Evolutionary conservation across 2,329 filamentous ascomycete genomes (phyloP).

Genomic region (Chalara sp.): DNA sequence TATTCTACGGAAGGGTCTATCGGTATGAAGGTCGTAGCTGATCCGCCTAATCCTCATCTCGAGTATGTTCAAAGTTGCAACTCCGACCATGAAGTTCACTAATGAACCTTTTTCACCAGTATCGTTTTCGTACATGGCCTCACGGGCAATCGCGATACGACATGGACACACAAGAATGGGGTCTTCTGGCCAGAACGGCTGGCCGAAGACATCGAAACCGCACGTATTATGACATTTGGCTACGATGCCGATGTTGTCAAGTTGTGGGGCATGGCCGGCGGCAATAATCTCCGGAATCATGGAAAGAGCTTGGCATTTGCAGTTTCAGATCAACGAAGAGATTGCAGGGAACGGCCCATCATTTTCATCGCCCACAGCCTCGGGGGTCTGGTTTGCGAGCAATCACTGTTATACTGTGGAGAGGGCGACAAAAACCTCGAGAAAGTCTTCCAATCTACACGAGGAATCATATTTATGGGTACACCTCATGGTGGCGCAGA

Average conservation of each 20-base stretch:
- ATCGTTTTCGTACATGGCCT: constrained; percentile 37
- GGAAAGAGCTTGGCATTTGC: constrained; percentile 9
- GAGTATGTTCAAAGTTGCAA: constrained; percentile 3
- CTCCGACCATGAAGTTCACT: not conserved
- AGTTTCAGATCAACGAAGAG: constrained; percentile 6
- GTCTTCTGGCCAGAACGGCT: constrained; percentile 9
- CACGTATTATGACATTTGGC: constrained; percentile 30
- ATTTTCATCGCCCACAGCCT: constrained; percentile 15
- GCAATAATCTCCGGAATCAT: constrained; percentile 9
- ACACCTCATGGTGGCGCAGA: constrained; percentile 13
- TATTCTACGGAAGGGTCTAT: constrained; percentile 6
- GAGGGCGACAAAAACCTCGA: constrained; percentile 2
- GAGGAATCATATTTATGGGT: constrained; percentile 14
- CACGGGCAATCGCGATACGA: constrained; percentile 31
- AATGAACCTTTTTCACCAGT: constrained; percentile 1
- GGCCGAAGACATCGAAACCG: constrained; percentile 9
- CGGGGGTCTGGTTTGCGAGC: constrained; percentile 12
- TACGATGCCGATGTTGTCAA: constrained; percentile 24
- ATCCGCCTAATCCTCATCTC: constrained; percentile 2
- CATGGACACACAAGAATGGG: constrained; percentile 28
- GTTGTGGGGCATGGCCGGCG: constrained; percentile 4
- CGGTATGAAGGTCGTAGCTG: constrained; percentile 8
- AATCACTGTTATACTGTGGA: constrained; percentile 9
- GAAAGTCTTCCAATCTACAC: constrained; percentile 7
- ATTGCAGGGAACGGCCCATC: constrained; percentile 9